Conservation (phyloP, 1,139 yeast genomes). For the Hanseniaspora uvarum region DNA sequence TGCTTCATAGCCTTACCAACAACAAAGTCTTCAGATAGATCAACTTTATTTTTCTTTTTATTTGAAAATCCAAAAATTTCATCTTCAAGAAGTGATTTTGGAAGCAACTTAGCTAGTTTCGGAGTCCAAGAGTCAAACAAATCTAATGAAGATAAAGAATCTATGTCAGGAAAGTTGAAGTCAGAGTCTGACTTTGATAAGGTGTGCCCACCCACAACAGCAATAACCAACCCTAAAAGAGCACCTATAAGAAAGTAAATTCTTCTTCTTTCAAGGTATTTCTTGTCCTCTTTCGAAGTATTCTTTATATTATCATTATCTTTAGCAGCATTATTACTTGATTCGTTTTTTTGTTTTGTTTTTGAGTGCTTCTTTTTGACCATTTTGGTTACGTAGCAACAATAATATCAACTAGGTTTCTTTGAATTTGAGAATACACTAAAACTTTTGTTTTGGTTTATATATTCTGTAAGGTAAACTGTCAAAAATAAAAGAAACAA, state of each 20-base stretch:
- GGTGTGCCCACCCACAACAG: slow-evolving; percentile 53
- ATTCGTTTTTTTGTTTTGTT: neutral
- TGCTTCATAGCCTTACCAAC: slow-evolving; percentile 62
- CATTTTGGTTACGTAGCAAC: too few species aligned
- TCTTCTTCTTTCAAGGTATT: slow-evolving; percentile 29
- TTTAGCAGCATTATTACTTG: neutral
- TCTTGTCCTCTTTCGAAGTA: neutral
- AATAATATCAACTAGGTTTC: too few species aligned
- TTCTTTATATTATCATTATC: too few species aligned
- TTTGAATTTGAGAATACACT: too few species aligned
- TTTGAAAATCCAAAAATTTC: slow-evolving; percentile 34
- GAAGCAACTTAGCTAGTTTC: slow-evolving; percentile 54
- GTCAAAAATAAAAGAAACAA: too few species aligned
- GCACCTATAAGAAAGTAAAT: slow-evolving; percentile 49
- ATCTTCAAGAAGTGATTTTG: slow-evolving; percentile 28
- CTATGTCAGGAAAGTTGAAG: slow-evolving; percentile 39
- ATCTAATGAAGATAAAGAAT: slow-evolving; percentile 44
- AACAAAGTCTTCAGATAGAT: slow-evolving; percentile 72
- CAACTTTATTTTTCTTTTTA: slow-evolving; percentile 31
- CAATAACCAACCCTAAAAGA: slow-evolving; percentile 53
- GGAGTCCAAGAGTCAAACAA: slow-evolving; percentile 58
- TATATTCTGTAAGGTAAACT: too few species aligned
- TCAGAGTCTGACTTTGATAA: slow-evolving; percentile 33
- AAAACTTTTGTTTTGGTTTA: too few species aligned
- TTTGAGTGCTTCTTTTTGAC: neutral